These are phyloP conservation scores for Xylaria scruposa DNA, from an alignment of 495 filamentous ascomycete genomes.

Conservation along the genomic window DNA sequence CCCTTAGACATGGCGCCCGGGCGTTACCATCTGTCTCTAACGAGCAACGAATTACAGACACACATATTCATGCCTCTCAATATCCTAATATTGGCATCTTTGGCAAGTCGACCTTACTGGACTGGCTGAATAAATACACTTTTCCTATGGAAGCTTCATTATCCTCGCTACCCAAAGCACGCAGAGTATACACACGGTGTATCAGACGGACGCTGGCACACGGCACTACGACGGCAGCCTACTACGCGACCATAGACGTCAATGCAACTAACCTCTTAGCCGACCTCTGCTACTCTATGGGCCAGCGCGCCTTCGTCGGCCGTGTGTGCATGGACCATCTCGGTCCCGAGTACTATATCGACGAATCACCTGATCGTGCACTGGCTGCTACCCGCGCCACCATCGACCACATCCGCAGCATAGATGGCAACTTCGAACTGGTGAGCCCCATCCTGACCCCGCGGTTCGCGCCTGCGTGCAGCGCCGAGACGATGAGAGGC, in stretches of 20 bases:
- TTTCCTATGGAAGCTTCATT: slow-evolving; percentile 88
- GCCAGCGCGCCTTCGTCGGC: slow-evolving; percentile 90
- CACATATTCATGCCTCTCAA: slow-evolving; percentile 93
- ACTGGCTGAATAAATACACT: slow-evolving; percentile 95
- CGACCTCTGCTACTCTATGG: slow-evolving; percentile 72
- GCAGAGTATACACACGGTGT: slow-evolving; percentile 73
- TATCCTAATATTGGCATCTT: slow-evolving; percentile 94
- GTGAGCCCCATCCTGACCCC: slow-evolving; percentile 89
- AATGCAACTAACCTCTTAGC: slow-evolving; percentile 86
- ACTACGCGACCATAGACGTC: slow-evolving; percentile 89
- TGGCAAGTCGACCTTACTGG: slow-evolving; percentile 83
- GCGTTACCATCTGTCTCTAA: slow-evolving; percentile 23
- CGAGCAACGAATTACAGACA: slow-evolving; percentile 61
- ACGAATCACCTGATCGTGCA: slow-evolving; percentile 63
- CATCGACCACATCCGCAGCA: slow-evolving; percentile 68
- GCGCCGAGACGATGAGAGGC: slow-evolving; percentile 58
- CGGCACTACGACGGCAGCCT: slow-evolving; percentile 89
- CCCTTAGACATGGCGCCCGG: neutral
- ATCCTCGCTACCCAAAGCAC: slow-evolving; percentile 51
- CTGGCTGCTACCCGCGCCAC: slow-evolving; percentile 63
- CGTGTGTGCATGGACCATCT: slow-evolving; percentile 89
- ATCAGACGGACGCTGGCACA: slow-evolving; percentile 80
- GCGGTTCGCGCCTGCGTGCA: slow-evolving; percentile 84
- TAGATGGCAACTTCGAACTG: slow-evolving; percentile 65
- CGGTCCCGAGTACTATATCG: slow-evolving; percentile 76